phyloP scores from a whole-genome alignment of 352 stramenopile species.

The Phytophthora ramorum region DNA sequence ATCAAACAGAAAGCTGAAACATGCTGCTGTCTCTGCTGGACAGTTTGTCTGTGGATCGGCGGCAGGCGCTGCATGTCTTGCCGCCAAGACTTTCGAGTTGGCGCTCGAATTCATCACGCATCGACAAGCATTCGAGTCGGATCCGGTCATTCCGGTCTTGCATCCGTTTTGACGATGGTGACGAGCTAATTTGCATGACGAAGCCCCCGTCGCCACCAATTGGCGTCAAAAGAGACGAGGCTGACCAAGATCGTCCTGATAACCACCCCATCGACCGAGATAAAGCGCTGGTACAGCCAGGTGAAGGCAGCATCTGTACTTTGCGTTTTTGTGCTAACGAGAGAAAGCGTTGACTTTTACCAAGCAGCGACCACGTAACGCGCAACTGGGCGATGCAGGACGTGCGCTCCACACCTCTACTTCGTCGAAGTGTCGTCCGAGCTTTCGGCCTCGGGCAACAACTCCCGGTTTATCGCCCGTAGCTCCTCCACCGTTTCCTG shows the following conservation, averaged over 20 bases:
- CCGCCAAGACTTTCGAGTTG: constrained; percentile 4
- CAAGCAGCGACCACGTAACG: not conserved
- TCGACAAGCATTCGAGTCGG: constrained; percentile 3
- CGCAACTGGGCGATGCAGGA: not conserved
- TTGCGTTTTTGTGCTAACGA: constrained; percentile 17
- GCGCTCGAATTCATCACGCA: constrained; percentile 5
- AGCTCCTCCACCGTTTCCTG: constrained; percentile 45
- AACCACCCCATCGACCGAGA: constrained; percentile 28
- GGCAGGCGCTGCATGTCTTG: constrained; percentile 20
- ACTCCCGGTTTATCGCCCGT: constrained; percentile 22
- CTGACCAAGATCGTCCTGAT: constrained; percentile 24
- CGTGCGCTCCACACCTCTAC: not conserved
- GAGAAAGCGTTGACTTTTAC: constrained; percentile 1
- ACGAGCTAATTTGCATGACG: constrained; percentile 5
- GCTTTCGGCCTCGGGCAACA: constrained; percentile 28
- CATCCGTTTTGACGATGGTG: constrained; percentile 10
- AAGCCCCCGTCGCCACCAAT: constrained; percentile 26
- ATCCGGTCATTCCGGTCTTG: constrained; percentile 17
- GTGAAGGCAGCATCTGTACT: constrained; percentile 24
- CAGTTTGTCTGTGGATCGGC: constrained; percentile 9
- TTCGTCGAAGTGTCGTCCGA: constrained; percentile 15
- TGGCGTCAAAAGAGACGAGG: constrained; percentile 29
- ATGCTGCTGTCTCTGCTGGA: constrained; percentile 6
- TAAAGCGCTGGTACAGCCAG: constrained; percentile 10
- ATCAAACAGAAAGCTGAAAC: constrained; percentile 25